These are phyloP conservation scores for Trametes pubescens DNA, from an alignment of 1,284 basidiomycete genomes.

Conservation along the genomic window DNA sequence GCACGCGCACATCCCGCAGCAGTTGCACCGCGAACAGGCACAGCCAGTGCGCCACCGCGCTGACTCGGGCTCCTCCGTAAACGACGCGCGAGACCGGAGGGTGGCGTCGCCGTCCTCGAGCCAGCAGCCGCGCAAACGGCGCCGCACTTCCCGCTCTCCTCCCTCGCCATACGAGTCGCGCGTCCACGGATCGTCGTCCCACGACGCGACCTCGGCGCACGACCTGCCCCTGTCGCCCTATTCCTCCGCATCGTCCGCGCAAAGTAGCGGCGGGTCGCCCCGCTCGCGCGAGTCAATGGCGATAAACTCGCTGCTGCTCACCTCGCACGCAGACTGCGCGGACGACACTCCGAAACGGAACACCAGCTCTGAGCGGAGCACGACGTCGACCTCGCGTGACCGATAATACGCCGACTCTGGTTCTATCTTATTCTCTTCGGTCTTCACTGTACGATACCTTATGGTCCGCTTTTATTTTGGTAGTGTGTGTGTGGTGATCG, in stretches of 20 bases:
- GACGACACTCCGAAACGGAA: conserved; percentile 32
- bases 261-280: conserved; percentile 42
- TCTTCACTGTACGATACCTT: conserved; percentile 28
- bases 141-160: conserved; percentile 40
- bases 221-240: conserved; percentile 41
- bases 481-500: conserved; percentile 2
- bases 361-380: conserved; percentile 35
- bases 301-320: conserved; percentile 55
- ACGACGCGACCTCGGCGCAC: conserved; percentile 25
- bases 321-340: conserved; percentile 24
- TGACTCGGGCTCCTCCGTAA: conserved; percentile 30
- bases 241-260: conserved; percentile 39
- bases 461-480: conserved; percentile 4
- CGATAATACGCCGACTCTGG: conserved; percentile 19
- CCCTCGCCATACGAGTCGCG: conserved; percentile 27
- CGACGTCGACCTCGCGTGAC: conserved; percentile 28
- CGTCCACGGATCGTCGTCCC: conserved; percentile 20
- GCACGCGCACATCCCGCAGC: conserved; percentile 23
- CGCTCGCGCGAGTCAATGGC: conserved; percentile 45
- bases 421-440: conserved; percentile 5
- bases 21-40: conserved; percentile 26
- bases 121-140: conserved; percentile 40
- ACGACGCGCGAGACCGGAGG: conserved; percentile 21
- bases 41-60: conserved; percentile 30
- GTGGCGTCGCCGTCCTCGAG: conserved; percentile 16